Conservation (phyloP, 2,329 filamentous ascomycete species). For the Fusarium sp. region DNA sequence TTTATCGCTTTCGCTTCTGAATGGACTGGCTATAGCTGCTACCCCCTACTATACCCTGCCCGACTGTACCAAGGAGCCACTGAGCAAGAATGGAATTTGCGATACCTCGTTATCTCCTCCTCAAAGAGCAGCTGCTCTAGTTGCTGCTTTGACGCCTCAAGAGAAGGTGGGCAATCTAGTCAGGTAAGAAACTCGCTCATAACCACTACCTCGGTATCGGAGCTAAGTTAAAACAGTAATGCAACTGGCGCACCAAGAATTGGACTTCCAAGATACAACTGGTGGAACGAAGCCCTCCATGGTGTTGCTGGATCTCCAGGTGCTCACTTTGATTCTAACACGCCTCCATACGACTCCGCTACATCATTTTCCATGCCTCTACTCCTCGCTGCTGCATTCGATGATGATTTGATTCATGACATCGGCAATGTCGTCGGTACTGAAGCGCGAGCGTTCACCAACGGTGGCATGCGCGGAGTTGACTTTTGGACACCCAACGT, state of each 20-base stretch:
- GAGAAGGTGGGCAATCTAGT: slow-evolving; percentile 2
- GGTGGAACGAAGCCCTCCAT: slow-evolving; percentile 15
- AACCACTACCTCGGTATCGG: rapidly evolving
- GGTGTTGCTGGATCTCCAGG: neutral
- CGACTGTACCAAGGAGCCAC: neutral
- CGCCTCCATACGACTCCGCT: neutral
- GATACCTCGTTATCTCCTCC: neutral
- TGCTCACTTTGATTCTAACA: neutral
- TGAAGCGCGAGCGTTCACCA: neutral
- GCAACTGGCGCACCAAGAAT: slow-evolving; percentile 3
- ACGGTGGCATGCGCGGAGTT: neutral
- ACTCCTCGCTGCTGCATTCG: neutral
- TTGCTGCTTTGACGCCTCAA: neutral
- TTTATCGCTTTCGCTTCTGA: neutral
- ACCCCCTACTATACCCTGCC: neutral
- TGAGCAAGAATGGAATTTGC: slow-evolving; percentile 4
- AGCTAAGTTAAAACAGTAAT: neutral
- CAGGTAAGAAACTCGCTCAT: neutral
- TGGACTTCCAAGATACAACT: slow-evolving; percentile 1
- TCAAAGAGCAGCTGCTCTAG: neutral
- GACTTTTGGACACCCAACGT: slow-evolving; percentile 9
- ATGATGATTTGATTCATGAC: neutral
- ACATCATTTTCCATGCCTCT: slow-evolving; percentile 10
- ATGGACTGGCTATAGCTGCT: neutral
- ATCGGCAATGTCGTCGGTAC: neutral